Conservation (phyloP, 129 eudicot species). For the Erigeron canadensis region DNA sequence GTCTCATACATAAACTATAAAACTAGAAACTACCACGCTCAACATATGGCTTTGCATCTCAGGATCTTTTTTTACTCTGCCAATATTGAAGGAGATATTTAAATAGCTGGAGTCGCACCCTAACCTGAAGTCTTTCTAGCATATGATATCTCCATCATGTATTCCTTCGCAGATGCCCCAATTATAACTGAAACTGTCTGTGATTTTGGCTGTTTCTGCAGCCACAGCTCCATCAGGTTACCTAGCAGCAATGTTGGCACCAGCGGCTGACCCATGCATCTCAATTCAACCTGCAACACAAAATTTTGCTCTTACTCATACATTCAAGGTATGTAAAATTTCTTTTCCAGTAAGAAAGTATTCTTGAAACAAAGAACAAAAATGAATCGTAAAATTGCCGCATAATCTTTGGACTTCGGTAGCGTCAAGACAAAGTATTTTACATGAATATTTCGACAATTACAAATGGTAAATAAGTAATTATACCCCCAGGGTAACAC, state of each 20-base stretch:
- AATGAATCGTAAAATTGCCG: neutral
- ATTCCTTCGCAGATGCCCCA: conserved; percentile 87
- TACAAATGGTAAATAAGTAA: conserved; percentile 1
- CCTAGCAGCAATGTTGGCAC: conserved; percentile 54
- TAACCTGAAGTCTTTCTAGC: conserved; percentile 37
- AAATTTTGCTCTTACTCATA: neutral
- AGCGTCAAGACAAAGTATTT: neutral
- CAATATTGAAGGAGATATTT: conserved; percentile 7
- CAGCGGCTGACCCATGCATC: conserved; percentile 70
- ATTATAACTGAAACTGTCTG: conserved; percentile 48
- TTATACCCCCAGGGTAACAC: neutral
- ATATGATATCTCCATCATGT: conserved; percentile 76
- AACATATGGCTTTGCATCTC: conserved; percentile 8
- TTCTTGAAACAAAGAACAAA: conserved; percentile 1
- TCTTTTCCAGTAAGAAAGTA: neutral
- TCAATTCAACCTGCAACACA: conserved; percentile 59
- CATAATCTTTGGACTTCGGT: neutral
- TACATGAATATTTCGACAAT: neutral
- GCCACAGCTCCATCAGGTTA: conserved; percentile 72
- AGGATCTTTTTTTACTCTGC: conserved; percentile 5
- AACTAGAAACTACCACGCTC: conserved; percentile 20
- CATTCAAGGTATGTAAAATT: neutral
- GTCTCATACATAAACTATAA: conserved; percentile 28
- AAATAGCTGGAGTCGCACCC: conserved; percentile 7
- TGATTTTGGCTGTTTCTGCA: conserved; percentile 51